Evolutionary conservation across 1,284 basidiomycete genomes (phyloP), one percentile per base, ranked within the genome.

Genomic region (Retiboletus flavoniger): DNA sequence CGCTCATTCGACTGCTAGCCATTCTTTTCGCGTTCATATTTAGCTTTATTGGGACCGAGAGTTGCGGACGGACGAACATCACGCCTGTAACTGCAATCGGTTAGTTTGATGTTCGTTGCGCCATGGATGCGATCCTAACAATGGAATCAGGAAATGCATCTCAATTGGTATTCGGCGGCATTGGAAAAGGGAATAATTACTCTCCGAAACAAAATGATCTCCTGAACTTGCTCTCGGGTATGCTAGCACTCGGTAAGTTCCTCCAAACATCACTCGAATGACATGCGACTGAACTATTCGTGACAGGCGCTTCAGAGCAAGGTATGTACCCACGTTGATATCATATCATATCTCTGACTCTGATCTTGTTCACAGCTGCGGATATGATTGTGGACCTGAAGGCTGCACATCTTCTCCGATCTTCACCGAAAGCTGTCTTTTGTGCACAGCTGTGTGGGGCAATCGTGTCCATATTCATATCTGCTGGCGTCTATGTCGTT

Each of bases 351-450:
- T 43, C 26, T 19, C 5, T 11, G 11, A 28, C 21, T 19, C 24
- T 28, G 49, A 49, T 49, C 14, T 26, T 10, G 19, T 45, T 17
- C 17, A 17, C 44, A 63, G 75, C 82, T 21, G 72, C 78, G 38
- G 86, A 88, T 66, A 87, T 87, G 85, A 81, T 82, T 50, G 82
- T 84, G 53, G 85, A 87, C 62, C 69, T 88, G 60, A 87, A 87
- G 74, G 85, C 85, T 4, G 83, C 83, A 47, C 85, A 86, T 65
- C 77, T 87, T 51, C 76, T 87, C 26, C 75, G 84, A 40, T 83
- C 85, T n/a, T 83, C 83, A 61, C 86, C 85, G n/a, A 74, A 72
- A 54, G 80, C 80, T 63, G 84, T 87, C 73, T 87, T 87, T 67
- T 75, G 81, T 62, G 85, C 84, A 45, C 83, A 85, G 72, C 70